Evolutionary conservation across 805 yeast genomes (phyloP).

Genomic region (Lipomyces chichibuensis): DNA sequence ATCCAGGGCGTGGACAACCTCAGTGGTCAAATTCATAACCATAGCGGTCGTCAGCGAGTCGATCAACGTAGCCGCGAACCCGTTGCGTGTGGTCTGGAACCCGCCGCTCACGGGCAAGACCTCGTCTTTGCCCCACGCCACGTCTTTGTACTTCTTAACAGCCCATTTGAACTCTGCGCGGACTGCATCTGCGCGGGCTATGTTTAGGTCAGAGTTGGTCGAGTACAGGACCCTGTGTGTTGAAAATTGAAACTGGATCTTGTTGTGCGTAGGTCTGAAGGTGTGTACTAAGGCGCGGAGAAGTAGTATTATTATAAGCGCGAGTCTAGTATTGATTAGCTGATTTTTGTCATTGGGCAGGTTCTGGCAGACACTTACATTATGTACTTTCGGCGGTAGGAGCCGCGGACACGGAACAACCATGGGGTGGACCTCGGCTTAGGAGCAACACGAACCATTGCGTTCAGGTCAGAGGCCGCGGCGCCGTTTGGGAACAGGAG

Average conservation of each 20-base stretch:
- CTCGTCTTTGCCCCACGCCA: constrained; percentile 48
- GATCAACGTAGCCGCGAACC: constrained; percentile 51
- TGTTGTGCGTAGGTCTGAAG: constrained; percentile 10
- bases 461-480: neutral
- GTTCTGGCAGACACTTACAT: too few relatives aligned
- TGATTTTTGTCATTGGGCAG: neutral
- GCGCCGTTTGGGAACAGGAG: too few relatives aligned
- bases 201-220: neutral
- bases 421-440: constrained; percentile 4
- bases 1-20: constrained; percentile 44
- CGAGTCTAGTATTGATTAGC: neutral
- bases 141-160: constrained; percentile 18
- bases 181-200: constrained; percentile 23
- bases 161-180: constrained; percentile 30
- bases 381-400: constrained; percentile 8
- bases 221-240: constrained; percentile 1
- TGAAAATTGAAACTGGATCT: constrained; percentile 19
- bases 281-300: neutral
- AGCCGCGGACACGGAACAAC: constrained; percentile 7
- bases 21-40: constrained; percentile 45
- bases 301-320: neutral
- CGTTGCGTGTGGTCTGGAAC: constrained; percentile 44
- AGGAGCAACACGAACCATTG: constrained; percentile 5
- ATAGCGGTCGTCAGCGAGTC: constrained; percentile 52
- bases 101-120: constrained; percentile 44